A percentile compares a stretch with the other conserved stretches of the same genome.
phyloP scores from a whole-genome alignment of 2,329 filamentous ascomycete genomes.

The Cladosporium sp. region DNA sequence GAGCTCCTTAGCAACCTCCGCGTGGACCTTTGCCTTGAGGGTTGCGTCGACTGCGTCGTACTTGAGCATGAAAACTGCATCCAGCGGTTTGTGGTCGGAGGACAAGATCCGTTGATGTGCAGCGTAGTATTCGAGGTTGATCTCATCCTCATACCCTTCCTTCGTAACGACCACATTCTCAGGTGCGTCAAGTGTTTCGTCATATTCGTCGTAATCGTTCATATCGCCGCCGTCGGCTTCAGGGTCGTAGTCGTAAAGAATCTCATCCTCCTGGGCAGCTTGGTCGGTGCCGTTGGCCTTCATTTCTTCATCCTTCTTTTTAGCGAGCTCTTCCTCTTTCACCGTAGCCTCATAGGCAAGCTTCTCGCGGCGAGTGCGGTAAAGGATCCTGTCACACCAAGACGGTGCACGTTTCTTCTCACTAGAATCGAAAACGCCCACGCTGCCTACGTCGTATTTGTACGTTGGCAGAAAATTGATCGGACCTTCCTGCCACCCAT shows the following conservation, averaged over 20 bases:
- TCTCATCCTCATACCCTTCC: constrained; percentile 51
- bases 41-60: constrained; percentile 84
- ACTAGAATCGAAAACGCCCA: constrained; percentile 87
- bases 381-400: constrained; percentile 95
- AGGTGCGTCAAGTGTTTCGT: constrained; percentile 43
- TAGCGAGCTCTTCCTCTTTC: constrained; percentile 59
- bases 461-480: constrained; percentile 91
- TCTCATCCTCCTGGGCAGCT: constrained; percentile 68
- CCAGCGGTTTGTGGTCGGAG: constrained; percentile 91
- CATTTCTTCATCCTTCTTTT: constrained; percentile 77
- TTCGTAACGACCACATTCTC: constrained; percentile 50
- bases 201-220: constrained; percentile 51
- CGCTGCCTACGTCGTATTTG: constrained; percentile 94
- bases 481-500: constrained; percentile 84
- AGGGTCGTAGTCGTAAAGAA: constrained; percentile 87
- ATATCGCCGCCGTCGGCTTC: constrained; percentile 58
- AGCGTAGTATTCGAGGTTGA: constrained; percentile 63
- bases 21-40: constrained; percentile 74
- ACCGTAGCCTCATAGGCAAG: constrained; percentile 58
- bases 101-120: constrained; percentile 86
- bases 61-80: constrained; percentile 73
- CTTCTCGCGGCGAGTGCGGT: constrained; percentile 66
- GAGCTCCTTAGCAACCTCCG: constrained; percentile 79
- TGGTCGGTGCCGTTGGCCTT: constrained; percentile 69
- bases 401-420: constrained; percentile 90